phyloP scores from a whole-genome alignment of 2,329 filamentous ascomycete genomes.

The Dryadomyces quercus-mongolicae region DNA sequence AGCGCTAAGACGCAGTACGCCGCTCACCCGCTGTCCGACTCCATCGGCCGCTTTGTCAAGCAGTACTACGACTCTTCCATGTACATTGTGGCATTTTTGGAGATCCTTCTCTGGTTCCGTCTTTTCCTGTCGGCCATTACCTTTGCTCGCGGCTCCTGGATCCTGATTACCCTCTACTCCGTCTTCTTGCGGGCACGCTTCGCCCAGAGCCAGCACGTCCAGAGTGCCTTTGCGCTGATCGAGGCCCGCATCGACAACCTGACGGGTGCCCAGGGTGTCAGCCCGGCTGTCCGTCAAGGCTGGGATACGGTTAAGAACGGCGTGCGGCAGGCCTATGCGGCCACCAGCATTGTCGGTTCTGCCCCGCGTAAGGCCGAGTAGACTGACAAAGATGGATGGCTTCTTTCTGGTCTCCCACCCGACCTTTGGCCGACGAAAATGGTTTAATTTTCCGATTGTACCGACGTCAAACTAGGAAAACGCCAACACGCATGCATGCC shows the following conservation, averaged over 20 bases:
- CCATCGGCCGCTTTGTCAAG: constrained; percentile 90
- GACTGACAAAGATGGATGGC: constrained; percentile 4
- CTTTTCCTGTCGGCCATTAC: constrained; percentile 69
- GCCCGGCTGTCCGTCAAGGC: constrained; percentile 62
- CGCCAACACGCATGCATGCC: not conserved
- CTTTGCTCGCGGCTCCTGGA: constrained; percentile 86
- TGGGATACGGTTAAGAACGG: constrained; percentile 72
- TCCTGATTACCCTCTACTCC: constrained; percentile 76
- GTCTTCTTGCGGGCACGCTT: constrained; percentile 85
- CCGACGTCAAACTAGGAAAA: not conserved
- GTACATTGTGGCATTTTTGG: constrained; percentile 79
- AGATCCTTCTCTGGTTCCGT: constrained; percentile 79
- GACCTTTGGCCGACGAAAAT: too few relatives aligned
- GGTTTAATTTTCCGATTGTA: too few relatives aligned
- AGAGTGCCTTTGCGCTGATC: constrained; percentile 62
- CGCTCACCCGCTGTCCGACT: constrained; percentile 57
- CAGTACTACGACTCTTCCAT: constrained; percentile 95
- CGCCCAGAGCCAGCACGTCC: constrained; percentile 86
- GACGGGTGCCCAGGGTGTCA: constrained; percentile 75
- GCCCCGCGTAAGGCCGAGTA: constrained; percentile 50
- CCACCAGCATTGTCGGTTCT: constrained; percentile 57
- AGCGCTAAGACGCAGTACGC: constrained; percentile 42
- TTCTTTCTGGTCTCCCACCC: not conserved
- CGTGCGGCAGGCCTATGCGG: constrained; percentile 62
- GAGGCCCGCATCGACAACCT: constrained; percentile 68